A percentile compares a stretch with the other conserved stretches of the same genome.
Evolutionary conservation across 345 rosid genomes (phyloP).

Genomic region (Abelmoschus esculentus): DNA sequence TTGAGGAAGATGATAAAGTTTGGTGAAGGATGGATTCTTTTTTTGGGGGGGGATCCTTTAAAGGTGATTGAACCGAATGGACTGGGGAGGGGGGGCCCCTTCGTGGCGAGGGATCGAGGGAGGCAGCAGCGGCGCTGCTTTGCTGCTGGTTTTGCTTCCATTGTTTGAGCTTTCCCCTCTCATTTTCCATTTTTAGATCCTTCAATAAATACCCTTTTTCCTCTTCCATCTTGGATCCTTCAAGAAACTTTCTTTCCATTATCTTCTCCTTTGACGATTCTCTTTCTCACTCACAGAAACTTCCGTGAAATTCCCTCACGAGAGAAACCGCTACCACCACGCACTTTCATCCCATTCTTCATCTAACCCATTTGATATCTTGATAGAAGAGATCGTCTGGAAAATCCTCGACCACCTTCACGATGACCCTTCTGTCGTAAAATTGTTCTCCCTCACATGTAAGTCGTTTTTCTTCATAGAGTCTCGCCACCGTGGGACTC

Average conservation of each 20-base stretch:
- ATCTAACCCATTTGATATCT: slow-evolving; percentile 29
- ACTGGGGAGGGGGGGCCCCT: too few relatives aligned
- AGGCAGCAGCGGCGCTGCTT: too few relatives aligned
- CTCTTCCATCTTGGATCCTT: too few relatives aligned
- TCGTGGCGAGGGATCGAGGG: too few relatives aligned
- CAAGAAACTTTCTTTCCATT: background rate
- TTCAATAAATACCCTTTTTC: background rate
- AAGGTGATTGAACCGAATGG: too few relatives aligned
- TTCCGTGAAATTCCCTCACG: background rate
- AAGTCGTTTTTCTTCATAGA: slow-evolving; percentile 28
- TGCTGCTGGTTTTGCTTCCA: too few relatives aligned
- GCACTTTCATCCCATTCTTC: too few relatives aligned
- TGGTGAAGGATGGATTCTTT: too few relatives aligned
- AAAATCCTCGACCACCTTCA: slow-evolving; percentile 32
- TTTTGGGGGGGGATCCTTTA: too few relatives aligned
- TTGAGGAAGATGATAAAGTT: too few relatives aligned
- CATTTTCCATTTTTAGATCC: background rate
- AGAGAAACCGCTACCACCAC: background rate
- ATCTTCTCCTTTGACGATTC: background rate
- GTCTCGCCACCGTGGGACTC: slow-evolving; percentile 24
- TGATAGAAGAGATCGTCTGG: slow-evolving; percentile 33
- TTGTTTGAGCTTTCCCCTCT: too few relatives aligned
- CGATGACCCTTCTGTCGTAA: slow-evolving; percentile 26
- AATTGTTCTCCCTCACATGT: slow-evolving; percentile 39
- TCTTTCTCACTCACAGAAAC: background rate